These are phyloP conservation scores for Oenanthe sinensis DNA, from an alignment of 129 eudicot species.

Conservation along the genomic window DNA sequence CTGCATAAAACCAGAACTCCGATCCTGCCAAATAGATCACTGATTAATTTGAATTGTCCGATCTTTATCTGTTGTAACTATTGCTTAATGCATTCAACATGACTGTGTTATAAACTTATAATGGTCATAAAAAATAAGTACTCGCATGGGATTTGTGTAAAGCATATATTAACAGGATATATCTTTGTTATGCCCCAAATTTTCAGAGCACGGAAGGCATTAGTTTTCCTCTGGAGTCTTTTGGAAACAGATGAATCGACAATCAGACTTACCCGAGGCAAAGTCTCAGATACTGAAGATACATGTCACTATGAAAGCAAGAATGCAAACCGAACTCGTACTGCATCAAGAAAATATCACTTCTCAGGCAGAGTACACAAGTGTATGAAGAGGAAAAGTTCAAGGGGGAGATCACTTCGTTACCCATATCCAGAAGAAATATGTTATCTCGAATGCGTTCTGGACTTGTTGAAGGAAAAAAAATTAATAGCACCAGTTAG, in stretches of 20 bases:
- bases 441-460: slow-evolving; percentile 95
- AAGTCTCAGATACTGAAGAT: slow-evolving; percentile 44
- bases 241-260: neutral
- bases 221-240: neutral
- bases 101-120: neutral
- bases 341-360: slow-evolving; percentile 31
- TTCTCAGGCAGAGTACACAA: neutral
- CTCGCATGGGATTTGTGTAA: too few relatives aligned
- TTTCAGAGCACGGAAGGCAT: neutral
- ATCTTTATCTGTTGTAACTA: neutral
- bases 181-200: too few relatives aligned
- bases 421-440: slow-evolving; percentile 94
- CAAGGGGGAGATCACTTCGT: slow-evolving; percentile 9
- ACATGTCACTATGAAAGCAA: slow-evolving; percentile 53
- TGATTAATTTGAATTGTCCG: neutral
- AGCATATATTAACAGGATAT: too few relatives aligned
- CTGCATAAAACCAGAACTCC: slow-evolving; percentile 59
- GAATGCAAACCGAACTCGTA: slow-evolving; percentile 83
- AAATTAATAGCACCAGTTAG: neutral
- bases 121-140: neutral
- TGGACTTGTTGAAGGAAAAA: slow-evolving; percentile 24
- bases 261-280: slow-evolving; percentile 54
- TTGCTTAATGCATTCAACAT: neutral
- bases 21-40: slow-evolving; percentile 37
- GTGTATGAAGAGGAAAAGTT: neutral